These are phyloP conservation scores for Karstenula rhodostoma DNA, from an alignment of 2,329 filamentous ascomycete species.

Conservation along the genomic window DNA sequence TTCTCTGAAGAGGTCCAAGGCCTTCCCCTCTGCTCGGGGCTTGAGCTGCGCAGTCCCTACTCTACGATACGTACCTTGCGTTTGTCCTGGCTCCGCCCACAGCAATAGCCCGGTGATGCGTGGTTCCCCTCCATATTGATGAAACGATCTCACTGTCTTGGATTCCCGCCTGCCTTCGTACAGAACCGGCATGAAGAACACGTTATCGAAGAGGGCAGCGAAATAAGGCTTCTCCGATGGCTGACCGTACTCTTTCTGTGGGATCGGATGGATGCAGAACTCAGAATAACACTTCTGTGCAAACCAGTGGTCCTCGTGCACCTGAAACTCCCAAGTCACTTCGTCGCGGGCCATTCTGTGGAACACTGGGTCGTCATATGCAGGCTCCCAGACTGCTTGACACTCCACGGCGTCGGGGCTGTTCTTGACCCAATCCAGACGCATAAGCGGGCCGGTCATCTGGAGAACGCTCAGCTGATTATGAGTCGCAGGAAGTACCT, in stretches of 20 bases:
- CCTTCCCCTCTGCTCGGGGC: not conserved
- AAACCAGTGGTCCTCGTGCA: conserved; percentile 5
- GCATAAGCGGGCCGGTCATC: conserved; percentile 2
- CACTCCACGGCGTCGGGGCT: not conserved
- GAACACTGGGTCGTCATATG: not conserved
- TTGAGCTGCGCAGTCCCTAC: not conserved
- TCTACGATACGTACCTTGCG: not conserved
- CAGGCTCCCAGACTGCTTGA: not conserved
- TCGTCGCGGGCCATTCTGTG: not conserved
- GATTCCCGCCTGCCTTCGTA: not conserved
- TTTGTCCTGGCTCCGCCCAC: not conserved
- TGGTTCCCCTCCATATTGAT: not conserved
- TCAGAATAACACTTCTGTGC: not conserved
- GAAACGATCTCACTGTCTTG: not conserved
- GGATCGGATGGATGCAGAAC: not conserved
- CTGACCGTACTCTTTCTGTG: not conserved
- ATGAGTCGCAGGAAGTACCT: not conserved
- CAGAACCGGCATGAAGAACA: conserved; percentile 5
- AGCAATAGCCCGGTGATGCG: not conserved
- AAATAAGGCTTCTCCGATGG: not conserved
- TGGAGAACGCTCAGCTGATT: not conserved
- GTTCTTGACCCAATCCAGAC: conserved; percentile 1
- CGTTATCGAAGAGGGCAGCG: not conserved
- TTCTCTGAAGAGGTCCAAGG: not conserved
- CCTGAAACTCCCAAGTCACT: not conserved